These are phyloP conservation scores for Fibroporia radiculosa DNA, from an alignment of 768 basidiomycete species.

Conservation along the genomic window DNA sequence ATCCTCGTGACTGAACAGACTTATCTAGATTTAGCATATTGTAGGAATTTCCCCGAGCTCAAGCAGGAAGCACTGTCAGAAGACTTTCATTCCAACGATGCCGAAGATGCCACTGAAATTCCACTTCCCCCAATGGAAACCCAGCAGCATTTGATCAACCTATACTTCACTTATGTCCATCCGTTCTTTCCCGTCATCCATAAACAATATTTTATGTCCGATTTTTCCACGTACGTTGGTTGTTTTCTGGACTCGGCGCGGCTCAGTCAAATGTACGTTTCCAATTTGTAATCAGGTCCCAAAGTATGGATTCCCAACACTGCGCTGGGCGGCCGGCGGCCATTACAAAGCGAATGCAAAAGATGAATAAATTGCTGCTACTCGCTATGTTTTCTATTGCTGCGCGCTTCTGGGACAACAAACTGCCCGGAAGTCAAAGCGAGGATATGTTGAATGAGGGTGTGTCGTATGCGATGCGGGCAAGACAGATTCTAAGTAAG, in stretches of 20 bases:
- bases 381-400: slow-evolving; percentile 78
- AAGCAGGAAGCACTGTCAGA: neutral
- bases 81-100: slow-evolving; percentile 1
- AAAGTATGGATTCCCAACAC: neutral
- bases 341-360: slow-evolving; percentile 45
- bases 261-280: neutral
- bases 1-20: too few relatives aligned
- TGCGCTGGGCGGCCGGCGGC: neutral
- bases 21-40: neutral
- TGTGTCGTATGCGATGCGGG: slow-evolving; percentile 52
- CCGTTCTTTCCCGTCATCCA: slow-evolving; percentile 80
- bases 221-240: slow-evolving; percentile 27
- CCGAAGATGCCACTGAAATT: slow-evolving; percentile 1
- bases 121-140: slow-evolving; percentile 49
- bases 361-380: slow-evolving; percentile 57
- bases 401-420: slow-evolving; percentile 54
- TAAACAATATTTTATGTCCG: slow-evolving; percentile 57
- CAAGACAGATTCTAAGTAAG: slow-evolving; percentile 58
- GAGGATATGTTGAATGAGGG: slow-evolving; percentile 68
- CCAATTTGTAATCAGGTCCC: neutral
- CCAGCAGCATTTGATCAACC: slow-evolving; percentile 60
- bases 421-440: slow-evolving; percentile 28
- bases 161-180: slow-evolving; percentile 82
- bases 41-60: slow-evolving; percentile 3
- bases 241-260: slow-evolving; percentile 14